Conservation (phyloP, 257 asterid species). For the Fraxinus cuspidata region DNA sequence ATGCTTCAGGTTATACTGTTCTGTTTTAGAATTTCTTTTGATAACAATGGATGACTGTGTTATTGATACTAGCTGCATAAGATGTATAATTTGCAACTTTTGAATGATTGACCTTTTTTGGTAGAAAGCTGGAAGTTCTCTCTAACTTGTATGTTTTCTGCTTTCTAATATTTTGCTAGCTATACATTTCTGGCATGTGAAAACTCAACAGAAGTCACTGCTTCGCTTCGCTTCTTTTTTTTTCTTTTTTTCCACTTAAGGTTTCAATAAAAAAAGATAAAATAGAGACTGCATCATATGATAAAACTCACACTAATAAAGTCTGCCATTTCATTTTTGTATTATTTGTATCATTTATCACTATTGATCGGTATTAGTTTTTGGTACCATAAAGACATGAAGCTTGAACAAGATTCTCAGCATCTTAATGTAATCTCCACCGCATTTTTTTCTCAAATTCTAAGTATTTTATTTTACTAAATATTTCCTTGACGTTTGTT, state of each 20-base stretch:
- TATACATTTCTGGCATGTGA: not conserved
- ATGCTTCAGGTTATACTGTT: conserved; percentile 61
- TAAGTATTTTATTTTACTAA: not conserved
- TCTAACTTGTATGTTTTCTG: not conserved
- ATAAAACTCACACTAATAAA: not conserved
- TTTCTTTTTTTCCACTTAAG: not conserved
- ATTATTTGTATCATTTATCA: not conserved
- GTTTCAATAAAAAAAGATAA: not conserved
- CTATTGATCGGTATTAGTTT: not conserved
- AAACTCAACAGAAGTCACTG: not conserved
- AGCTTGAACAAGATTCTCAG: not conserved
- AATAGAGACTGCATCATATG: not conserved
- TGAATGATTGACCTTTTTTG: not conserved
- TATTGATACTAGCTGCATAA: not conserved
- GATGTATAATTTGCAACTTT: not conserved
- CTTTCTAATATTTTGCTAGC: not conserved
- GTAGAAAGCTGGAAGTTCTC: not conserved
- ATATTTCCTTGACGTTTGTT: not conserved
- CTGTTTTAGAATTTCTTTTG: conserved; percentile 10
- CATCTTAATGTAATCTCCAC: not conserved
- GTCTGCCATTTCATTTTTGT: not conserved
- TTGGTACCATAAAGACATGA: not conserved
- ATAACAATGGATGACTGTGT: conserved; percentile 3
- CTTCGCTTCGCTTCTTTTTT: not conserved
- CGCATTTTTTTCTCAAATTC: not conserved